A percentile compares a stretch with the other conserved stretches of the same genome.
These are phyloP conservation scores for Rhizoclosmatium sp. DNA, from an alignment of 192 early-diverging fungal genomes.

Conservation along the genomic window DNA sequence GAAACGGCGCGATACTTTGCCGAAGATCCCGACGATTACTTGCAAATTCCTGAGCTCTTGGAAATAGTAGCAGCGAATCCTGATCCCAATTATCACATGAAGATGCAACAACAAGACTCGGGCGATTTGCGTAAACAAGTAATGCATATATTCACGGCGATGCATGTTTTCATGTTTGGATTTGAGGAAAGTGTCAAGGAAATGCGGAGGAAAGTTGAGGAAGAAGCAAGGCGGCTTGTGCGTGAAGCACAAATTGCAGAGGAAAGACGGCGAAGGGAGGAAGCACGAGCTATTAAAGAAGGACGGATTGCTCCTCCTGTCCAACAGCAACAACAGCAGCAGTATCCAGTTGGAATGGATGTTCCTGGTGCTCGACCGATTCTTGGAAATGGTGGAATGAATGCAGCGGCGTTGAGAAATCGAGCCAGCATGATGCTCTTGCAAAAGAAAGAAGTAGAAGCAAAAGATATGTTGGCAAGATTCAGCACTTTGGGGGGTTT, in stretches of 20 bases:
- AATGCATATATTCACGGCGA: slow-evolving; percentile 49
- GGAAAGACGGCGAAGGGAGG: slow-evolving; percentile 36
- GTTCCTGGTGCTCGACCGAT: not conserved
- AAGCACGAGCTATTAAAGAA: slow-evolving; percentile 33
- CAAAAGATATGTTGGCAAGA: slow-evolving; percentile 48
- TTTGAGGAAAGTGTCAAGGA: slow-evolving; percentile 55
- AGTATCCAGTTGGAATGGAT: not conserved
- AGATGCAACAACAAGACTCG: not conserved
- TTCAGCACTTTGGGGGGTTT: slow-evolving; percentile 31
- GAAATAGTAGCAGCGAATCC: slow-evolving; percentile 22
- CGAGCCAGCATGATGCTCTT: slow-evolving; percentile 29
- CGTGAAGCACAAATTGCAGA: slow-evolving; percentile 32
- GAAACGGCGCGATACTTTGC: slow-evolving; percentile 55
- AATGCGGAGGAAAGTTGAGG: slow-evolving; percentile 46
- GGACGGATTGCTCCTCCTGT: slow-evolving; percentile 6
- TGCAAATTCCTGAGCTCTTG: slow-evolving; percentile 29
- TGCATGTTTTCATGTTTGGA: slow-evolving; percentile 53
- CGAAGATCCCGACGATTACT: slow-evolving; percentile 56
- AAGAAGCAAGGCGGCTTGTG: slow-evolving; percentile 40
- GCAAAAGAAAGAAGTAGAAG: slow-evolving; percentile 36
- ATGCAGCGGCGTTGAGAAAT: not conserved
- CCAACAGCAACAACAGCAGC: not conserved
- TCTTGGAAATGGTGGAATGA: not conserved
- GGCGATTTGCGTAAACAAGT: slow-evolving; percentile 37
- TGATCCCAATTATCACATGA: slow-evolving; percentile 30